Conservation (phyloP, 306 rosid genomes). For the Vigna trinervia region DNA sequence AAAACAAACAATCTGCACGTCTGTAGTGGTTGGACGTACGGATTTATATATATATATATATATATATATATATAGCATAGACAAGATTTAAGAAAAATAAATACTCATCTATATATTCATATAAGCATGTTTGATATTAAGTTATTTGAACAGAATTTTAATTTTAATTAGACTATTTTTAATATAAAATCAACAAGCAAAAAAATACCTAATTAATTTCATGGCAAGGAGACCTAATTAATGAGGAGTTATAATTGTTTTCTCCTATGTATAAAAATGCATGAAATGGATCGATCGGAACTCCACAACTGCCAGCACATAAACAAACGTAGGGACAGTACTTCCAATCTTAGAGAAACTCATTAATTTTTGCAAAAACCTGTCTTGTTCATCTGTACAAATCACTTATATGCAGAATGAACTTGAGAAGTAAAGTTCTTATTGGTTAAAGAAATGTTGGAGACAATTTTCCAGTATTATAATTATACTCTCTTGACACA, state of each 20-base stretch:
- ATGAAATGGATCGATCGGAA: not conserved
- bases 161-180: not conserved
- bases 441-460: not conserved
- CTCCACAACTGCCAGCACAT: slow-evolving; percentile 23
- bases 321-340: slow-evolving; percentile 44
- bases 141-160: no score
- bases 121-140: not conserved
- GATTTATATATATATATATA: not conserved
- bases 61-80: not conserved
- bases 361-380: slow-evolving; percentile 26
- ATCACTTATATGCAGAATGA: slow-evolving; percentile 1
- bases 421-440: slow-evolving; percentile 15
- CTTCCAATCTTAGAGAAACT: slow-evolving; percentile 41
- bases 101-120: not conserved
- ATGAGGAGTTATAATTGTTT: not conserved
- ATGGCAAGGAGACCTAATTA: no score
- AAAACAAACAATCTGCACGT: not conserved
- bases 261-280: not conserved
- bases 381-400: slow-evolving; percentile 31
- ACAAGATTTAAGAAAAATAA: not conserved
- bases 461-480: not conserved
- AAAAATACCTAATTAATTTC: no score
- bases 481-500: slow-evolving; percentile 29
- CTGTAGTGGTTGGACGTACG: not conserved
- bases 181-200: not conserved